A percentile compares a stretch with the other conserved stretches of the same genome.
Evolutionary conservation across 306 rosid genomes (phyloP).

Genomic region (peach (Prunus persica)): DNA sequence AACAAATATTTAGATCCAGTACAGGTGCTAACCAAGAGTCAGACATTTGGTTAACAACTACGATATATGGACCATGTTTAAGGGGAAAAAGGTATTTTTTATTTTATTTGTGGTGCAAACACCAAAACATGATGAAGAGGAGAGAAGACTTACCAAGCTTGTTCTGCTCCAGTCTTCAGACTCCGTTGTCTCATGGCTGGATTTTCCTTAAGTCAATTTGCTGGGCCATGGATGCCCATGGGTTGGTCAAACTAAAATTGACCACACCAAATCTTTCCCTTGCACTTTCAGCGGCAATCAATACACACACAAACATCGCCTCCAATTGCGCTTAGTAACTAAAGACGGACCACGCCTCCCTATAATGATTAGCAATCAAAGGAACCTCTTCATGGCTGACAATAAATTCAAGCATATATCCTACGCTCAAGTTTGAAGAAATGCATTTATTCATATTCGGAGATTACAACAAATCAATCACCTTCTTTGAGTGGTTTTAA

Average conservation of each 20-base stretch:
- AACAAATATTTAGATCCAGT: no score
- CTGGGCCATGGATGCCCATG: neutral
- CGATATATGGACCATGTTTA: no score
- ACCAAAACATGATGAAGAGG: no score
- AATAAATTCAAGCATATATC: neutral
- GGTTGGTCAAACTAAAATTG: slow-evolving; percentile 15
- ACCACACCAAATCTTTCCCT: neutral
- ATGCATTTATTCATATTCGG: neutral
- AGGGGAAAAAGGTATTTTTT: no score
- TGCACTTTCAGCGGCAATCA: slow-evolving; percentile 12
- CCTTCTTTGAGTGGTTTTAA: neutral
- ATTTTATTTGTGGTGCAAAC: no score
- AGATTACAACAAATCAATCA: no score
- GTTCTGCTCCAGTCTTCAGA: no score
- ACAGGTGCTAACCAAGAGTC: no score
- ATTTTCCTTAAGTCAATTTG: neutral
- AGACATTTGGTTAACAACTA: no score
- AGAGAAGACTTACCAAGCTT: no score
- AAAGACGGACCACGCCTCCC: neutral
- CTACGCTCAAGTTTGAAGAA: neutral
- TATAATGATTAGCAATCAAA: neutral
- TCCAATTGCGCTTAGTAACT: slow-evolving; percentile 22
- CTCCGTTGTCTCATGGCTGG: neutral
- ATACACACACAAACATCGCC: slow-evolving; percentile 23
- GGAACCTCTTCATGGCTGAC: neutral